Evolutionary conservation across 495 filamentous ascomycete genomes (phyloP).

Genomic region (Cercophora samala): DNA sequence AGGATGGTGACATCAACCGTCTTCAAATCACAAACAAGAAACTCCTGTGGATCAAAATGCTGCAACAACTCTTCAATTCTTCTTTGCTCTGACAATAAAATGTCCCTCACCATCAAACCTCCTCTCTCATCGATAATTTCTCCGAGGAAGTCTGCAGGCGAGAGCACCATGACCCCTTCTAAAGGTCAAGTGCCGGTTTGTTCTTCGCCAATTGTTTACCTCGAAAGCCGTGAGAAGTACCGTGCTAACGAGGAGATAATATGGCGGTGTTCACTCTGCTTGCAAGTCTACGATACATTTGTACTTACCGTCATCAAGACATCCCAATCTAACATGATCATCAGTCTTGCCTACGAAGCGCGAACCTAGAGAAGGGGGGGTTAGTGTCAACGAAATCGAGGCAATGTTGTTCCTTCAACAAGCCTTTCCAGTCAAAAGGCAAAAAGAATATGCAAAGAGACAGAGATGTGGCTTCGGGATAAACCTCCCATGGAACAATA

Average conservation of each 20-base stretch:
- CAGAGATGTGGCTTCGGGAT: constrained; percentile 48
- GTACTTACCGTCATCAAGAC: neutral
- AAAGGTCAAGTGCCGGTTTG: constrained; percentile 44
- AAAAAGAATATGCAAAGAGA: constrained; percentile 16
- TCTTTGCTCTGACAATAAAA: constrained; percentile 13
- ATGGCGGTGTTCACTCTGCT: too few relatives aligned
- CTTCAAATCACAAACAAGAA: neutral
- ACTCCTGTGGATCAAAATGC: neutral
- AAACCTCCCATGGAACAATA: constrained; percentile 63
- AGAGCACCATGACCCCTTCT: constrained; percentile 43
- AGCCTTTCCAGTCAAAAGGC: neutral
- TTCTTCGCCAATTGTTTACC: constrained; percentile 78
- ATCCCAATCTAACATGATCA: neutral
- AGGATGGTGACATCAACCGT: too few relatives aligned
- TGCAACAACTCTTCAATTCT: neutral
- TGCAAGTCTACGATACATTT: too few relatives aligned
- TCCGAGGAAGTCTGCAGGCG: constrained; percentile 68
- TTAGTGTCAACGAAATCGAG: constrained; percentile 5
- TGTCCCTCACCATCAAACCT: constrained; percentile 79
- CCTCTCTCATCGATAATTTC: constrained; percentile 49
- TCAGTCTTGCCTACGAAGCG: neutral
- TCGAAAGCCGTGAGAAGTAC: constrained; percentile 59
- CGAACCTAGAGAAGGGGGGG: too few relatives aligned
- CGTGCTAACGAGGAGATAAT: constrained; percentile 71
- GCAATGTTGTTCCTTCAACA: neutral